A percentile compares a stretch with the other conserved stretches of the same genome.
These are phyloP conservation scores for Penicillium lividum DNA, from an alignment of 495 filamentous ascomycete genomes.

Conservation along the genomic window DNA sequence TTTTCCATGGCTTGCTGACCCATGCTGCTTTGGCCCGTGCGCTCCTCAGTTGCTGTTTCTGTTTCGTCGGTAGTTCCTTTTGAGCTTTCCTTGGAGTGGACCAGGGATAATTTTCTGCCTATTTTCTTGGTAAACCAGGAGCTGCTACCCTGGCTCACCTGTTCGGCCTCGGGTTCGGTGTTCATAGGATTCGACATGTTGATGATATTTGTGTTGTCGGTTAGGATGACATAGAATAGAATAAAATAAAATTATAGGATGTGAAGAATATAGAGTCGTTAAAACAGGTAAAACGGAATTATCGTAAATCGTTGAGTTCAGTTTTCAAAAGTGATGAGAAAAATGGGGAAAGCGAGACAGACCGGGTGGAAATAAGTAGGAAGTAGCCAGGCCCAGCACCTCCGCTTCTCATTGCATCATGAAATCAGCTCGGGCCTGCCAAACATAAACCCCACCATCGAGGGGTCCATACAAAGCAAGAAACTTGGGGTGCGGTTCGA, in stretches of 20 bases:
- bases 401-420: constrained; percentile 27
- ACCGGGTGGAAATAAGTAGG: constrained; percentile 19
- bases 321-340: constrained; percentile 12
- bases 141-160: constrained; percentile 19
- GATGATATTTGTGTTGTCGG: constrained; percentile 7
- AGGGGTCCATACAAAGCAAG: constrained; percentile 5
- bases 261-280: constrained; percentile 11
- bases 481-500: constrained; percentile 4
- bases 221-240: background rate
- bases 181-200: constrained; percentile 24
- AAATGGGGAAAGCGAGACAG: background rate
- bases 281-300: constrained; percentile 11
- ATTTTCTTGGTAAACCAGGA: constrained; percentile 21
- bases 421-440: constrained; percentile 13
- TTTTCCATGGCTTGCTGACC: constrained; percentile 15
- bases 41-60: background rate
- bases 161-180: constrained; percentile 15
- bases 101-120: constrained; percentile 22
- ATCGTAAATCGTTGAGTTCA: constrained; percentile 24
- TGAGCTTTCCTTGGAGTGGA: constrained; percentile 13
- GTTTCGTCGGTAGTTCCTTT: constrained; percentile 11
- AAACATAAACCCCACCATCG: constrained; percentile 1
- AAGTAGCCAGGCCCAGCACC: constrained; percentile 12
- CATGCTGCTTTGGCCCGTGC: constrained; percentile 11
- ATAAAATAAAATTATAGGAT: constrained; percentile 2